A percentile compares a stretch with the other conserved stretches of the same genome.
These are phyloP conservation scores for Aspergillus sclerotialis DNA, from an alignment of 2,329 filamentous ascomycete genomes.

Conservation along the genomic window DNA sequence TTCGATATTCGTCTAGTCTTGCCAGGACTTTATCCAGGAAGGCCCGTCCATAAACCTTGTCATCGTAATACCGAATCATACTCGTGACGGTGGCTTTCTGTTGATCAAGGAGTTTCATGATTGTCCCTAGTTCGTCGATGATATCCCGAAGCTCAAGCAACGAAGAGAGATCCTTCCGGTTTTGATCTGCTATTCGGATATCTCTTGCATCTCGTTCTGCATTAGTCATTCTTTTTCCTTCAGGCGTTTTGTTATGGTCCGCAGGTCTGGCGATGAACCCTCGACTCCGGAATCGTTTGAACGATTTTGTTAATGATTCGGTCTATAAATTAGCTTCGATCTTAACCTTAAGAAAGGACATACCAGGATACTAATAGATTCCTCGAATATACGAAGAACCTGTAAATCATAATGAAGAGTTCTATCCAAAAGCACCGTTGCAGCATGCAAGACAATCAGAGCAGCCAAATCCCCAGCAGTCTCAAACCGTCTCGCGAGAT, in stretches of 20 bases:
- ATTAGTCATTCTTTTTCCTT: constrained; percentile 24
- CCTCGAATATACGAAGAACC: constrained; percentile 59
- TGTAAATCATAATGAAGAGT: constrained; percentile 56
- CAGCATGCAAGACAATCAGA: constrained; percentile 54
- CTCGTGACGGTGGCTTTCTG: constrained; percentile 46
- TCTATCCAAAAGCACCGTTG: constrained; percentile 55
- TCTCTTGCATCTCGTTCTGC: constrained; percentile 38
- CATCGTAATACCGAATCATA: constrained; percentile 28
- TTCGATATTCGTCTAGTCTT: constrained; percentile 49
- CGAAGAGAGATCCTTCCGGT: constrained; percentile 57
- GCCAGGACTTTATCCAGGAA: constrained; percentile 50
- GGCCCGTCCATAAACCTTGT: constrained; percentile 36
- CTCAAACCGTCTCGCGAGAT: constrained; percentile 55
- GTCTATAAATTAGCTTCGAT: constrained; percentile 46
- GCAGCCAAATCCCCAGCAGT: constrained; percentile 57
- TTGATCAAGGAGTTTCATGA: constrained; percentile 51
- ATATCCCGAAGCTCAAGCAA: constrained; percentile 58
- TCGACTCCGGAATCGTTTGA: constrained; percentile 56
- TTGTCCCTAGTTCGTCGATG: constrained; percentile 55
- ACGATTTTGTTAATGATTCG: constrained; percentile 55
- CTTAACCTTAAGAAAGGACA: too few species aligned
- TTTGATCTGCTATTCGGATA: constrained; percentile 47
- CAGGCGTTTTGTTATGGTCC: constrained; percentile 21
- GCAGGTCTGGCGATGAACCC: constrained; percentile 43
- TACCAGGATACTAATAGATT: constrained; percentile 58